Evolutionary conservation across 2,329 filamentous ascomycete species (phyloP).

Genomic region (Diaporthe helianthi): DNA sequence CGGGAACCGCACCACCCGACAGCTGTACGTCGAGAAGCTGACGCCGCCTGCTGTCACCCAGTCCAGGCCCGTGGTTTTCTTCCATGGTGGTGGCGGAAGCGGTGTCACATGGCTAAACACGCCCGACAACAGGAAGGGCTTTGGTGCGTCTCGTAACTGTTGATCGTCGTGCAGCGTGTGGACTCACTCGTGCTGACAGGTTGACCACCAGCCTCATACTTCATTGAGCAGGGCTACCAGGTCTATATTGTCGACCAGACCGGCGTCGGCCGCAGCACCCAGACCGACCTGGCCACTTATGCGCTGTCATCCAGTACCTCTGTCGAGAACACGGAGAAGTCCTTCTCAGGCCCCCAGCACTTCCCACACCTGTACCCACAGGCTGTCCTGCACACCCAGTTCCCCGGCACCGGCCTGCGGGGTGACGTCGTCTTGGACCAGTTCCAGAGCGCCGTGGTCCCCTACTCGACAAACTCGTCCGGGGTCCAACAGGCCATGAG

Average conservation of each 20-base stretch:
- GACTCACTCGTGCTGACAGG: background rate
- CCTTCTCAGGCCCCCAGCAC: slow-evolving; percentile 41
- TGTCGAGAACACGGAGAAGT: slow-evolving; percentile 38
- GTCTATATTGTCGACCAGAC: slow-evolving; percentile 51
- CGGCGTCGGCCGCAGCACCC: slow-evolving; percentile 44
- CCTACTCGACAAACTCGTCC: slow-evolving; percentile 40
- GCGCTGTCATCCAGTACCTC: slow-evolving; percentile 38
- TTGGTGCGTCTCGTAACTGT: slow-evolving; percentile 34
- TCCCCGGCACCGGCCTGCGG: slow-evolving; percentile 42
- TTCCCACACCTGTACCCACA: slow-evolving; percentile 42
- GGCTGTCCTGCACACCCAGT: slow-evolving; percentile 44
- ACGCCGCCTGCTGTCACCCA: slow-evolving; percentile 38
- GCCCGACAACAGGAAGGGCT: slow-evolving; percentile 50
- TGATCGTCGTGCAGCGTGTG: background rate
- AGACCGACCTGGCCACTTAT: slow-evolving; percentile 40
- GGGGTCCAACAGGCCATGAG: slow-evolving; percentile 38
- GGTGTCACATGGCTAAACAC: slow-evolving; percentile 47
- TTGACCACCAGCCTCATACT: slow-evolving; percentile 43
- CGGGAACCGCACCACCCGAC: slow-evolving; percentile 39
- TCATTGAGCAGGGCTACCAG: slow-evolving; percentile 48
- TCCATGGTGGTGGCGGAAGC: slow-evolving; percentile 43
- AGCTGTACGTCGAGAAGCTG: slow-evolving; percentile 45
- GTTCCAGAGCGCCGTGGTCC: slow-evolving; percentile 53
- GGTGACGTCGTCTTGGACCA: slow-evolving; percentile 56
- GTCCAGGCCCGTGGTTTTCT: slow-evolving; percentile 43